These are phyloP conservation scores for Hypholoma sublateritium DNA, from an alignment of 768 basidiomycete species.

Conservation along the genomic window DNA sequence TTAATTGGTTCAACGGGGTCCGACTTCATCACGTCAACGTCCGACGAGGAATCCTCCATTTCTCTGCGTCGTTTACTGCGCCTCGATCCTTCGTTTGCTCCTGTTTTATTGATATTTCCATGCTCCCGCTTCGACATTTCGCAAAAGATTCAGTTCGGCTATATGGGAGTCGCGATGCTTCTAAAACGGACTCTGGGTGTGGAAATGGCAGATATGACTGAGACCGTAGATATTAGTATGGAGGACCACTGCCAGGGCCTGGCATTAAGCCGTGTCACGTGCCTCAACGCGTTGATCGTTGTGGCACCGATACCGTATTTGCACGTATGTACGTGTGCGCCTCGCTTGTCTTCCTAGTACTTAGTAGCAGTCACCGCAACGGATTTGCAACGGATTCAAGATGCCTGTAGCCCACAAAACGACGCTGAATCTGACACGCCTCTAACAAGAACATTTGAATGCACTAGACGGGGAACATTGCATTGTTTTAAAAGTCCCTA, in stretches of 20 bases:
- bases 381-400: no score
- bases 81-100: conserved; percentile 36
- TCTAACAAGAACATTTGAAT: no score
- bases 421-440: neutral
- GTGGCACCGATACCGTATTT: conserved; percentile 8
- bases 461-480: no score
- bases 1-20: conserved; percentile 28
- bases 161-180: neutral
- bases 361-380: no score
- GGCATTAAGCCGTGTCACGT: conserved; percentile 20
- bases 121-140: conserved; percentile 43
- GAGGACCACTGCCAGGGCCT: conserved; percentile 7
- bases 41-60: conserved; percentile 32
- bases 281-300: conserved; percentile 20
- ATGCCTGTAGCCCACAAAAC: neutral
- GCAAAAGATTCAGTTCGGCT: conserved; percentile 1
- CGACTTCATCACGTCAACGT: conserved; percentile 39
- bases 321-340: conserved; percentile 19
- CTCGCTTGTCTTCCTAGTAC: neutral
- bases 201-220: conserved; percentile 16
- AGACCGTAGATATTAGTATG: conserved; percentile 15
- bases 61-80: conserved; percentile 43
- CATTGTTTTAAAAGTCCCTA: no score
- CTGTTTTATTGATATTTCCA: conserved; percentile 31
- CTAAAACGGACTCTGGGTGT: neutral